Base-by-base conservation (phyloP, 2,329 filamentous ascomycete species). In the Exophiala phaeomuriformis region DNA sequence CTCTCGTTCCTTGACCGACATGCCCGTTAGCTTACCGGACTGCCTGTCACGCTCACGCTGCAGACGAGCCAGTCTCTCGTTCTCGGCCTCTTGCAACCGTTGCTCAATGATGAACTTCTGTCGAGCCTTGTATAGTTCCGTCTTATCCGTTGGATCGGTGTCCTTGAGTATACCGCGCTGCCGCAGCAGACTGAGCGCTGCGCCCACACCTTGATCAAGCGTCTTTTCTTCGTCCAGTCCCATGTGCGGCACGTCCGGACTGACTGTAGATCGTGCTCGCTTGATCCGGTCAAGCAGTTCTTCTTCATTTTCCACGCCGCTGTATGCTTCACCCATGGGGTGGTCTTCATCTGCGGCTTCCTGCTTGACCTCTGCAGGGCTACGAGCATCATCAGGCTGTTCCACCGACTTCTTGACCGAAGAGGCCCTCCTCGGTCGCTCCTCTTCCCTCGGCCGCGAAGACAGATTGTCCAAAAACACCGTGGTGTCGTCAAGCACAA, bases 401-500 rank as follows among this genome's bases (percentile, higher is more conserved):
- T 62, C 61, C 5, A 58, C 47, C 7, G 60, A 59, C 33, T 55
- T 59, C 46, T 59, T 53, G 12, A 60, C 56, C 19, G 19, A 19
- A 19, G 19, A 19, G 19, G 19, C 19, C 9, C 8, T 29, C 9
- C 50, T 49, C 48, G 51, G 43, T 12, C 36, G 45, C 35, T 69
- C 77, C 64, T 78, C 71, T 69, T 86, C 72, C 66, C 78, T 72
- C 7, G 77, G 69, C 54, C 85, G 86, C 2, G 61, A 57, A 65
- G 85, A 86, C 51, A 98, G 72, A 51, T 89, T 89, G 29, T 90
- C 86, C 31, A 98, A 86, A 64, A 98, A 98, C 64, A 95, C 90
- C 0, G 90, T 90, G 0, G 91, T 95, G 66, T 96, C 93, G 56
- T 96, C 91, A 53, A 98, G 90, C n/a, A 96, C 80, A 1, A 98